Base-by-base conservation (phyloP, 768 basidiomycete species). In the Trametes gibbosa region DNA sequence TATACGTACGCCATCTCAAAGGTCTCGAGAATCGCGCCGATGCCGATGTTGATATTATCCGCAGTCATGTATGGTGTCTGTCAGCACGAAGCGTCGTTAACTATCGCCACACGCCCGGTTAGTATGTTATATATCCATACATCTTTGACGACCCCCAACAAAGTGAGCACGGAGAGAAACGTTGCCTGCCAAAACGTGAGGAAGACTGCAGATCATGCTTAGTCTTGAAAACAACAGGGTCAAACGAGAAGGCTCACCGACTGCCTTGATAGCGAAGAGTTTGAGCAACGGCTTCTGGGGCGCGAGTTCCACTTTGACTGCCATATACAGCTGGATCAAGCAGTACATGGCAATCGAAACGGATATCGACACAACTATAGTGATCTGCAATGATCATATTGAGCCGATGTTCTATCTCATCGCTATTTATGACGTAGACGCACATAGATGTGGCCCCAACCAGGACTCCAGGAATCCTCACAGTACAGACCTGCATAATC, bases 261-360 rank as follows among this genome's bases (percentile, higher is more conserved):
- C 86, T 53, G 86, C 84, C 69, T 91, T 92, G 63, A 90, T 75
- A 10, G 87, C 78, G 64, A 90, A 81, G 9, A 90, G 72, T 69
- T 89, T 89, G 19, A 89, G 70, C 16, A 90, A 66, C 2, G 89
- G 89, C 49, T 79, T 77, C 53, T 83, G 81, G 0, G 79, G 81
- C 10, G 77, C 73, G n/a, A 92, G 74, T 43, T 82, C 74, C 13
- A 70, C 71, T 7, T 83, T 71, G 16, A 90, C 76, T 0, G 82
- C 72, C 8, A 89, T 63, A 65, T 88, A 90, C 17, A 92, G 73
- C 68, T 91, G 89, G 21, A 92, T 73, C 57, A 89, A 70, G 68
- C 86, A 88, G 69, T 88, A 92, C 88, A 90, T 90, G 32, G 88
- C 87, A 53, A 90, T 68, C 0, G 87, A 81, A 17, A 92, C 89